Conservation (phyloP, 2,329 filamentous ascomycete genomes). For the Coniochaeta hoffmannii region DNA sequence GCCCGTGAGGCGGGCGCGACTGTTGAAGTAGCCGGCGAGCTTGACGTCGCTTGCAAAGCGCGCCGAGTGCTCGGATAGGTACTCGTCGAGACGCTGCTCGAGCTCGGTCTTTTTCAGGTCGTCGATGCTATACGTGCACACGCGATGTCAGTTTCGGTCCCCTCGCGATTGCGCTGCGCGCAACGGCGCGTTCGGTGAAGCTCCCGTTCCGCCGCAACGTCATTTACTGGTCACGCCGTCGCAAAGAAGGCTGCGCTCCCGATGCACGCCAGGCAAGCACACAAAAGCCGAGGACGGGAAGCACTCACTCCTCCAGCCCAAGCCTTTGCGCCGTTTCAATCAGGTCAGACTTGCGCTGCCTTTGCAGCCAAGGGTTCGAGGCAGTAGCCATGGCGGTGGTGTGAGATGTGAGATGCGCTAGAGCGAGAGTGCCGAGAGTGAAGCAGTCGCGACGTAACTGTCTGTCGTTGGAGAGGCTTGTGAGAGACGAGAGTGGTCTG, state of each 20-base stretch:
- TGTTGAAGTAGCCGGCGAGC: constrained; percentile 70
- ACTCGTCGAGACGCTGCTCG: constrained; percentile 65
- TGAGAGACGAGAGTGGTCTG: not conserved
- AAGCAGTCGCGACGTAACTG: constrained; percentile 17
- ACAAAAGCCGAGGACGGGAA: not conserved
- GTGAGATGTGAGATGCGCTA: not conserved
- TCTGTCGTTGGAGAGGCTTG: not conserved
- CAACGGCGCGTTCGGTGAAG: not conserved
- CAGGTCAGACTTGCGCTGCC: constrained; percentile 77
- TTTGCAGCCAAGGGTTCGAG: constrained; percentile 67
- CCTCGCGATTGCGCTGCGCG: no score
- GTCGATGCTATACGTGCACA: constrained; percentile 48
- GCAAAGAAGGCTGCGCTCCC: not conserved
- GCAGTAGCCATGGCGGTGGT: constrained; percentile 14
- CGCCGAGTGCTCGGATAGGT: constrained; percentile 61
- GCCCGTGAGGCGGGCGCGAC: constrained; percentile 48
- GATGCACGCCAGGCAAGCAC: not conserved
- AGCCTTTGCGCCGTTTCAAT: constrained; percentile 64
- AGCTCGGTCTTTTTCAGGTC: constrained; percentile 72
- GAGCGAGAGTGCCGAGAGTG: constrained; percentile 2
- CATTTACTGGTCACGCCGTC: no score
- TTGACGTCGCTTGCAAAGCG: constrained; percentile 55
- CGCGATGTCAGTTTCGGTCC: not conserved
- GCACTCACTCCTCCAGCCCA: constrained; percentile 64
- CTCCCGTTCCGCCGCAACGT: not conserved